Evolutionary conservation across 306 rosid genomes (phyloP).

Genomic region (Mucuna pruriens): DNA sequence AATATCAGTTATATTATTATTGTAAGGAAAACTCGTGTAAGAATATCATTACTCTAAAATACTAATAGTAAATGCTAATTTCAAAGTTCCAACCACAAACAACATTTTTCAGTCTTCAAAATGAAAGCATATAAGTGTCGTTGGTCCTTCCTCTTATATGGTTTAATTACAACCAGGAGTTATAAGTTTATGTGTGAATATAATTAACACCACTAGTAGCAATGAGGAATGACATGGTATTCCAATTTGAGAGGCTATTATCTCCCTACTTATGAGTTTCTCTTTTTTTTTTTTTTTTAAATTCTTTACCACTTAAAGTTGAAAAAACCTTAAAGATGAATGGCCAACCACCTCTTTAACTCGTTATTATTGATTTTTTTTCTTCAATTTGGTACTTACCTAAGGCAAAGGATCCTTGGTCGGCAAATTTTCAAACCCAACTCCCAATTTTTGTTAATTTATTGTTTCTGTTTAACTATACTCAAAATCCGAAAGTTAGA

Average conservation of each 20-base stretch:
- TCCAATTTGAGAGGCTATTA: constrained; percentile 51
- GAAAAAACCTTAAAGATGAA: neutral
- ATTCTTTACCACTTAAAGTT: neutral
- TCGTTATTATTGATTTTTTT: neutral
- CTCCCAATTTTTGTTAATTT: neutral
- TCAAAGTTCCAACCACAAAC: neutral
- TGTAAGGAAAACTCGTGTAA: neutral
- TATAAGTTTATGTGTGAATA: constrained; percentile 26
- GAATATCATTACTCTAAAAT: neutral
- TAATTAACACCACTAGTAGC: constrained; percentile 43
- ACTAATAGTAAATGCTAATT: neutral
- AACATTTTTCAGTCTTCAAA: neutral
- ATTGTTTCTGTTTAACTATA: neutral
- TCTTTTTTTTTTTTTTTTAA: neutral
- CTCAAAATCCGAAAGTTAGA: neutral
- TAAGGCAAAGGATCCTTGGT: neutral
- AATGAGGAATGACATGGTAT: constrained; percentile 41
- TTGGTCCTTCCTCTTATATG: constrained; percentile 9
- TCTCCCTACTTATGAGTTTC: constrained; percentile 8
- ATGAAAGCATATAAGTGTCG: neutral
- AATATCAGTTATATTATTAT: neutral
- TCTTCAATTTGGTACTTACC: too few relatives aligned
- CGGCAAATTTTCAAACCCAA: neutral
- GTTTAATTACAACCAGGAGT: neutral
- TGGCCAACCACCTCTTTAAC: neutral